Conservation (phyloP, 2,329 filamentous ascomycete species). For the Coleophoma cylindrospora region DNA sequence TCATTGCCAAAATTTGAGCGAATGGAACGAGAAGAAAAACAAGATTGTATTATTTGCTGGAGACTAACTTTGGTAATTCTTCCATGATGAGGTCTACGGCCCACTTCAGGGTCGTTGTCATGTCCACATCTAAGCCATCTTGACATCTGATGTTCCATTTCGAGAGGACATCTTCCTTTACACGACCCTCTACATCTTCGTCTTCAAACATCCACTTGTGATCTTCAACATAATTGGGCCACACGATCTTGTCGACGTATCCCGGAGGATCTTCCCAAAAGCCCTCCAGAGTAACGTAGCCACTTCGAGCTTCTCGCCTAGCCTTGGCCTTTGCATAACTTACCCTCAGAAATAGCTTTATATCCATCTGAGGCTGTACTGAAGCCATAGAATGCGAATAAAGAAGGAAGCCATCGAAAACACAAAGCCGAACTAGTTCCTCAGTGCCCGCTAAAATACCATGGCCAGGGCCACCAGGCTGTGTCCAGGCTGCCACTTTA, state of each 20-base stretch:
- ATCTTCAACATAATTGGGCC: conserved; percentile 85
- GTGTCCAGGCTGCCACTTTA: conserved; percentile 42
- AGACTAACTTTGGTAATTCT: conserved; percentile 17
- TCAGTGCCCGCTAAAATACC: conserved; percentile 20
- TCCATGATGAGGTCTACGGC: conserved; percentile 57
- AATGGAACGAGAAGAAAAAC: too few relatives aligned
- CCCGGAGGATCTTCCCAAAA: conserved; percentile 95
- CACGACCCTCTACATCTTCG: conserved; percentile 55
- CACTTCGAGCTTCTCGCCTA: conserved; percentile 62
- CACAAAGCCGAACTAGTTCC: conserved; percentile 44
- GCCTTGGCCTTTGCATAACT: conserved; percentile 58
- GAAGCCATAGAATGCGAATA: conserved; percentile 53
- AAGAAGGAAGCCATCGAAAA: conserved; percentile 87
- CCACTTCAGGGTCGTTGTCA: conserved; percentile 63
- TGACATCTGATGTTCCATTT: conserved; percentile 44
- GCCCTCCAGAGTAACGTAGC: conserved; percentile 78
- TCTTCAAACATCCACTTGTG: conserved; percentile 76
- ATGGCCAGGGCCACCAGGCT: conserved; percentile 38
- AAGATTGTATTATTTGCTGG: neutral
- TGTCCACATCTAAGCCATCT: conserved; percentile 45
- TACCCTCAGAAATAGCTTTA: conserved; percentile 74
- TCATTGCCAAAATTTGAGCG: too few relatives aligned
- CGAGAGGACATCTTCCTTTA: conserved; percentile 41
- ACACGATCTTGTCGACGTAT: conserved; percentile 91
- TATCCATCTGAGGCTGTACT: conserved; percentile 58